Evolutionary conservation across 164 flowering plant genomes (phyloP).

Genomic region (Santalum album): DNA sequence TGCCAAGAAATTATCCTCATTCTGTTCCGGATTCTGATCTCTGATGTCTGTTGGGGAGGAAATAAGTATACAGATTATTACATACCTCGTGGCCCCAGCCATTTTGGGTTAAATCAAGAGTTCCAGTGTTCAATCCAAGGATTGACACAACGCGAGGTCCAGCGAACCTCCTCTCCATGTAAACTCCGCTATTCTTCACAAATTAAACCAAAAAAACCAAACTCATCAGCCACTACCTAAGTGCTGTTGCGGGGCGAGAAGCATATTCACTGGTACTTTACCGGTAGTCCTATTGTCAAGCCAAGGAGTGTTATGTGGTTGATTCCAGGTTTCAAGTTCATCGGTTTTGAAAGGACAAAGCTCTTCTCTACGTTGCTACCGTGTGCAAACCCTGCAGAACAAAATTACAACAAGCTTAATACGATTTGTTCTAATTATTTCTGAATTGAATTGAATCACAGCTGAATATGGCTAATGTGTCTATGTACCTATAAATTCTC

Average conservation of each 20-base stretch:
- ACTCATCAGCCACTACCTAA: neutral
- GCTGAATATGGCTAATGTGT: neutral
- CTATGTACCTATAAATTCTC: slow-evolving; percentile 50
- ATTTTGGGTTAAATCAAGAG: slow-evolving; percentile 55
- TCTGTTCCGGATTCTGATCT: too few species aligned
- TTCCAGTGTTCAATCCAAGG: slow-evolving; percentile 76
- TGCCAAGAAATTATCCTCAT: too few species aligned
- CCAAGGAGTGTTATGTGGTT: slow-evolving; percentile 57
- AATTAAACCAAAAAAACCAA: slow-evolving; percentile 5
- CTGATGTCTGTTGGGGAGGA: too few species aligned
- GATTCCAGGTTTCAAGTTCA: slow-evolving; percentile 39
- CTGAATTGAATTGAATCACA: neutral
- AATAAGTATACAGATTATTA: too few species aligned
- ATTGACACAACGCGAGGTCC: slow-evolving; percentile 48
- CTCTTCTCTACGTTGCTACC: slow-evolving; percentile 60
- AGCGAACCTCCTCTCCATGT: slow-evolving; percentile 66
- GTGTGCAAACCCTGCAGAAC: slow-evolving; percentile 49
- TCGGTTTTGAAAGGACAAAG: slow-evolving; percentile 36
- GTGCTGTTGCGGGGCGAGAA: too few species aligned
- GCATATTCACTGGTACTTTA: slow-evolving; percentile 16
- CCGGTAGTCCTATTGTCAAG: slow-evolving; percentile 64
- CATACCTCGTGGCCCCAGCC: slow-evolving; percentile 67
- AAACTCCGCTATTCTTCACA: slow-evolving; percentile 80
- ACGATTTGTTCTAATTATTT: too few species aligned
- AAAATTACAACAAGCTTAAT: too few species aligned